These are phyloP conservation scores for Pichia sp. DNA, from an alignment of 1,139 yeast genomes.

Conservation along the genomic window DNA sequence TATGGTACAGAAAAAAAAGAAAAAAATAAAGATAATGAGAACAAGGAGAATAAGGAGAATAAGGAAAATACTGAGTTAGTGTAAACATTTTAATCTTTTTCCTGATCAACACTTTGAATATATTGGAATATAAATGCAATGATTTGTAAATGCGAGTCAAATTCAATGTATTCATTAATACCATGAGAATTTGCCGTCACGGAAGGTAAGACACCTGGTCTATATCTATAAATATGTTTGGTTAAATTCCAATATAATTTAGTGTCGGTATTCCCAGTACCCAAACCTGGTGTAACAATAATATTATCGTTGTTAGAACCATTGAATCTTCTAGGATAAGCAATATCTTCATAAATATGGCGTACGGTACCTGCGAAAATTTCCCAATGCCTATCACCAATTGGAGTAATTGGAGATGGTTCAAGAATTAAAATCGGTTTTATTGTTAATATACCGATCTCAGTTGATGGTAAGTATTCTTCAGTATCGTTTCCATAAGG, in stretches of 20 bases:
- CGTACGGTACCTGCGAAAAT: conserved; percentile 42
- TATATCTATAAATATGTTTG: conserved; percentile 62
- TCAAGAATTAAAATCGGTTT: conserved; percentile 32
- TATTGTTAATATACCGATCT: conserved; percentile 43
- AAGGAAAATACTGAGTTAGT: conserved; percentile 4
- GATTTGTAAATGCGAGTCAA: conserved; percentile 49
- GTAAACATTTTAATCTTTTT: conserved; percentile 9
- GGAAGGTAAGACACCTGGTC: conserved; percentile 32
- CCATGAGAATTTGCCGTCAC: conserved; percentile 39
- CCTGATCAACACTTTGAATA: conserved; percentile 16
- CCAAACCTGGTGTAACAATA: conserved; percentile 57
- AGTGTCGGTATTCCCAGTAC: conserved; percentile 84
- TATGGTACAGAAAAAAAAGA: conserved; percentile 16
- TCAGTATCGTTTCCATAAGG: conserved; percentile 26
- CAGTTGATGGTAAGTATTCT: conserved; percentile 33
- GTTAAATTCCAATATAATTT: conserved; percentile 70
- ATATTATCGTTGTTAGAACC: conserved; percentile 37
- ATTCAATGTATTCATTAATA: conserved; percentile 49
- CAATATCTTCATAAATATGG: conserved; percentile 43
- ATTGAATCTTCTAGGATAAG: conserved; percentile 33
- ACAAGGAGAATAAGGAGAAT: no score
- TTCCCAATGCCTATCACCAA: conserved; percentile 38
- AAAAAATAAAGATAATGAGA: background rate
- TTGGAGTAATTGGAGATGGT: conserved; percentile 46
- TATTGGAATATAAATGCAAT: conserved; percentile 46